A percentile compares a stretch with the other conserved stretches of the same genome.
phyloP scores from a whole-genome alignment of 2,329 filamentous ascomycete species.

The Paracamarosporium sp. region DNA sequence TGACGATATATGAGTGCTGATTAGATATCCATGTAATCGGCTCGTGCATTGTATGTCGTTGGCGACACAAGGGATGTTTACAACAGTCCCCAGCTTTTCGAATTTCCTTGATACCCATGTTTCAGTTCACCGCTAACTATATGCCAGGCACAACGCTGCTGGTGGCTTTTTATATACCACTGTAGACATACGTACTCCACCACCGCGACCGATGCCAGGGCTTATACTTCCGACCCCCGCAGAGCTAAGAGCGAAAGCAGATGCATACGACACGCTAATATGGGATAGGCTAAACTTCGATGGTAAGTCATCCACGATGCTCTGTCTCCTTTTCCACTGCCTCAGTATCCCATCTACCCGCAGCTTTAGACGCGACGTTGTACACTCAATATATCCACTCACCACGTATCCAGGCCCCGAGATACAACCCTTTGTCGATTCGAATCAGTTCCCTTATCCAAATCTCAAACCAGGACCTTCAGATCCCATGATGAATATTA shows the following conservation, averaged over 20 bases:
- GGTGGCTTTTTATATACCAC: conserved; percentile 40
- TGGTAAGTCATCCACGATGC: too few relatives aligned
- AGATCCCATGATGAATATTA: conserved; percentile 23
- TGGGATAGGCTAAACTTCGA: conserved; percentile 27
- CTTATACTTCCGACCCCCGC: conserved; percentile 9
- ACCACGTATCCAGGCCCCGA: conserved; percentile 2
- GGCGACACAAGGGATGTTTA: not conserved
- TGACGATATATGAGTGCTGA: too few relatives aligned
- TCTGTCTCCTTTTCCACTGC: too few relatives aligned
- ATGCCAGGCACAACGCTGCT: conserved; percentile 36
- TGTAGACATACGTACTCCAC: conserved; percentile 24
- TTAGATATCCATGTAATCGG: too few relatives aligned
- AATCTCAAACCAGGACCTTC: conserved; percentile 1
- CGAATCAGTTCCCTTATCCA: conserved; percentile 13
- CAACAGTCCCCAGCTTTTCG: not conserved
- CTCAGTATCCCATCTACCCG: too few relatives aligned
- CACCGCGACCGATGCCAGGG: conserved; percentile 9
- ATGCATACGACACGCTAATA: conserved; percentile 31
- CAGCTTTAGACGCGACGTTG: not conserved
- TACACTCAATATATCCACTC: not conserved
- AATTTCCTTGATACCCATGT: not conserved
- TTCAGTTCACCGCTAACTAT: not conserved
- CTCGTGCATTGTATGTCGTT: too few relatives aligned
- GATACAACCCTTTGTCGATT: conserved; percentile 28
- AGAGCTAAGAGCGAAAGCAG: conserved; percentile 24